Percentiles rank a stretch among this genome's conserved stretches.
Conservation (phyloP, 1,284 basidiomycete genomes). For the Cryptococcus sp. region DNA sequence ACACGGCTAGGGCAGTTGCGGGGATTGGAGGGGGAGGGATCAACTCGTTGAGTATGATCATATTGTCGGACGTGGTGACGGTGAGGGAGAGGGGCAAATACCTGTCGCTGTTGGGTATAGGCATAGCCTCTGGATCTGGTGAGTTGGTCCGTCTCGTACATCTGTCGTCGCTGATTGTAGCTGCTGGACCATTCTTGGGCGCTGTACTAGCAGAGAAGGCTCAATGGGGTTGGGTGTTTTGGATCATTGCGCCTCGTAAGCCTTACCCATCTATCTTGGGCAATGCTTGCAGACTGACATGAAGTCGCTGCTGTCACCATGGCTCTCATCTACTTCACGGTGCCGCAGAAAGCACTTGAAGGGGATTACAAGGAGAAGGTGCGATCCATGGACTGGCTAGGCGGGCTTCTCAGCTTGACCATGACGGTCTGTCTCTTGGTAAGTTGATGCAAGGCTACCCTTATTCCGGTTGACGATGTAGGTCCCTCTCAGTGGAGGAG, state of each 20-base stretch:
- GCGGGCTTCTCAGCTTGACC: slow-evolving; percentile 20
- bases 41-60: slow-evolving; percentile 47
- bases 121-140: slow-evolving; percentile 25
- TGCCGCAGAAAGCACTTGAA: slow-evolving; percentile 22
- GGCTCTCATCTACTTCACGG: slow-evolving; percentile 23
- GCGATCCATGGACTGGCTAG: slow-evolving; percentile 19
- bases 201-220: slow-evolving; percentile 23
- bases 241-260: slow-evolving; percentile 25
- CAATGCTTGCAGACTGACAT: too few relatives aligned
- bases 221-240: slow-evolving; percentile 30
- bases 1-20: slow-evolving; percentile 43
- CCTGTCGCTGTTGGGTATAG: slow-evolving; percentile 29
- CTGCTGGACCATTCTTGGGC: slow-evolving; percentile 26
- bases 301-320: slow-evolving; percentile 20
- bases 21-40: slow-evolving; percentile 50
- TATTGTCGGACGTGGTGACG: slow-evolving; percentile 47
- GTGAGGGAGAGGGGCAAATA: slow-evolving; percentile 48
- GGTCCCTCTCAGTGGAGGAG: slow-evolving; percentile 37
- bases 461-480: neutral
- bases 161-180: slow-evolving; percentile 1
- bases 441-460: neutral
- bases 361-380: slow-evolving; percentile 24
- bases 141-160: neutral
- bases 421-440: slow-evolving; percentile 26
- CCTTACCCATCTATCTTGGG: too few relatives aligned